Percentiles rank a stretch among this genome's conserved stretches.
Conservation (phyloP, 257 asterid species). For the Pogostemon cablin region DNA sequence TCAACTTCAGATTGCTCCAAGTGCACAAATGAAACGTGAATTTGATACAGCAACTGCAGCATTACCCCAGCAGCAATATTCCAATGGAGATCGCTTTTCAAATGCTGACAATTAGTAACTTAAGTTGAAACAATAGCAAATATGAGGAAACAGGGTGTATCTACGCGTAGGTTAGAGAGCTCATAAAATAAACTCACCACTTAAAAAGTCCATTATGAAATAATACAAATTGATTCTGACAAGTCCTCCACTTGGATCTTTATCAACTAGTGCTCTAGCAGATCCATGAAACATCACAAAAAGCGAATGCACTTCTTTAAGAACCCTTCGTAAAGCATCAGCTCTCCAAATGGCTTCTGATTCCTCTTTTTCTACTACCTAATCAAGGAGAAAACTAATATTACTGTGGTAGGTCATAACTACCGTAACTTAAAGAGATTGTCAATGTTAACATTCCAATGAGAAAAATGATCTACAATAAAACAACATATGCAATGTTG, state of each 20-base stretch:
- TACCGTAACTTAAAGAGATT: conserved; percentile 3
- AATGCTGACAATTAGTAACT: conserved; percentile 96
- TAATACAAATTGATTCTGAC: conserved; percentile 72
- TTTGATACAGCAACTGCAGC: conserved; percentile 84
- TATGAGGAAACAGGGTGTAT: conserved; percentile 37
- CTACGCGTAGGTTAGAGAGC: conserved; percentile 37
- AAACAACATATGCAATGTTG: background rate
- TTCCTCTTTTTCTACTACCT: conserved; percentile 83
- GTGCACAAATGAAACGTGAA: conserved; percentile 68
- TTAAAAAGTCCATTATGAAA: conserved; percentile 91
- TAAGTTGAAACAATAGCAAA: conserved; percentile 64
- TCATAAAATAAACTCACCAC: conserved; percentile 65
- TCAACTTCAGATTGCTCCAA: conserved; percentile 66
- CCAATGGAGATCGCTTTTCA: conserved; percentile 92
- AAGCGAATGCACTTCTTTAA: conserved; percentile 87
- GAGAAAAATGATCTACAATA: background rate
- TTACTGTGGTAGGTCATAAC: conserved; percentile 28
- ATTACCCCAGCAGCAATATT: conserved; percentile 99
- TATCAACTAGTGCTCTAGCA: conserved; percentile 76
- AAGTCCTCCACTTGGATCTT: conserved; percentile 90
- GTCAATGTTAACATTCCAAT: background rate
- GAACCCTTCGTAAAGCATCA: conserved; percentile 70
- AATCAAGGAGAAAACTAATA: conserved; percentile 36
- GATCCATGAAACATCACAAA: conserved; percentile 93
- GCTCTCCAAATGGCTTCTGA: conserved; percentile 84